A percentile compares a stretch with the other conserved stretches of the same genome.
Evolutionary conservation across 2,329 filamentous ascomycete species (phyloP).

Genomic region (Diaporthe velutina): DNA sequence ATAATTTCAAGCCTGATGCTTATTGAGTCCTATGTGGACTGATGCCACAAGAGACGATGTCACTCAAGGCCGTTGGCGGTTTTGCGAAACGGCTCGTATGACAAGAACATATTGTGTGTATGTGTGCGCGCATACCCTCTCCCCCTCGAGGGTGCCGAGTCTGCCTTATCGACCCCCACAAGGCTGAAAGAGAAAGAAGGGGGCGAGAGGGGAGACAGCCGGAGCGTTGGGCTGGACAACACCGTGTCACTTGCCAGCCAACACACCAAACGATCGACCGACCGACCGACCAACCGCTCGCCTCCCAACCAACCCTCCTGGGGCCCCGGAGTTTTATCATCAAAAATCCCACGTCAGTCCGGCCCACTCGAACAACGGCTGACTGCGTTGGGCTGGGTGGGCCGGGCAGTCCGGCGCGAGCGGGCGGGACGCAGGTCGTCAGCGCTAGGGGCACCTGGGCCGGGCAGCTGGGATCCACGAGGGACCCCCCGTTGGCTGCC

Average conservation of each 20-base stretch:
- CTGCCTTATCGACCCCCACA: slow-evolving; percentile 25
- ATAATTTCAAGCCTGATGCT: slow-evolving; percentile 9
- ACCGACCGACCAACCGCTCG: not conserved
- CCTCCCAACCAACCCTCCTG: not conserved
- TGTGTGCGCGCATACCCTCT: not conserved
- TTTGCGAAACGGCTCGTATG: not conserved
- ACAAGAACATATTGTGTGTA: not conserved
- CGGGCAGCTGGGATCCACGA: not conserved
- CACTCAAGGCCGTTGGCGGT: not conserved
- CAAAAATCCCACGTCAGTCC: not conserved
- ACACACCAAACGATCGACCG: not conserved
- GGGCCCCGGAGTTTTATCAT: not conserved
- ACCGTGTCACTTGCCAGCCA: not conserved
- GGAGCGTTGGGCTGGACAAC: not conserved
- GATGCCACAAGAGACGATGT: not conserved
- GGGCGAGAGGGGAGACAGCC: not conserved
- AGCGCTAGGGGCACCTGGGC: not conserved
- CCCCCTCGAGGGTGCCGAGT: not conserved
- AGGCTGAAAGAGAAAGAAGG: slow-evolving; percentile 4
- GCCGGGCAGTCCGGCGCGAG: slow-evolving; percentile 2
- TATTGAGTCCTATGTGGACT: not conserved
- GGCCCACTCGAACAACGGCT: not conserved
- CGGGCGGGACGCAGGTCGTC: not conserved
- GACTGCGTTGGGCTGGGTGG: not conserved
- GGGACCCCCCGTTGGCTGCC: not conserved